Evolutionary conservation across 148 eudicot species (phyloP).

Genomic region (Heliamphora exappendiculata): DNA sequence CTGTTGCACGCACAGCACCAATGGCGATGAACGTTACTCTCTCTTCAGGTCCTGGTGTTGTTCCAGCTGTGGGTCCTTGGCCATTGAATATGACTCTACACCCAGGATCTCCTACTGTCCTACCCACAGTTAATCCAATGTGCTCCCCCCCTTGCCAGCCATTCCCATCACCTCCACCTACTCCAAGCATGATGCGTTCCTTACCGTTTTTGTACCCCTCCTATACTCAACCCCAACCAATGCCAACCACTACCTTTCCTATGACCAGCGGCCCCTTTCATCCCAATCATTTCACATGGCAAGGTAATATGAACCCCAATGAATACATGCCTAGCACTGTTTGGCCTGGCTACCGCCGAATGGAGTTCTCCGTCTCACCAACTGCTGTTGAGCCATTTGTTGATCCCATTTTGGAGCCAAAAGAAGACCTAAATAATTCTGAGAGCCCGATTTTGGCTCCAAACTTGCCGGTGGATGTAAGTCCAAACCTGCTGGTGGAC

Average conservation of each 20-base stretch:
- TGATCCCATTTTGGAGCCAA: slow-evolving; percentile 39
- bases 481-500: slow-evolving; percentile 49
- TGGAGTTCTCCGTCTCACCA: slow-evolving; percentile 60
- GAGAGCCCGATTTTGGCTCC: slow-evolving; percentile 37
- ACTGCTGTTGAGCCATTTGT: slow-evolving; percentile 56
- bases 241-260: slow-evolving; percentile 54
- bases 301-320: slow-evolving; percentile 47
- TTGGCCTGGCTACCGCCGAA: slow-evolving; percentile 70
- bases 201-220: slow-evolving; percentile 87
- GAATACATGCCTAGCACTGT: slow-evolving; percentile 49
- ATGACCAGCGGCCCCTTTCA: slow-evolving; percentile 51
- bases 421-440: slow-evolving; percentile 32
- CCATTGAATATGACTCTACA: slow-evolving; percentile 76
- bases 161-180: slow-evolving; percentile 82
- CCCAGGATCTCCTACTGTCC: slow-evolving; percentile 48
- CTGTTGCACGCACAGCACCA: slow-evolving; percentile 41
- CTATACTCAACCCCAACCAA: slow-evolving; percentile 59
- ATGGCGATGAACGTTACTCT: slow-evolving; percentile 51
- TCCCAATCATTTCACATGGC: slow-evolving; percentile 78
- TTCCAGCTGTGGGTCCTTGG: slow-evolving; percentile 72
- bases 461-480: slow-evolving; percentile 50
- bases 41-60: slow-evolving; percentile 51
- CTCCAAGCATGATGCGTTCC: slow-evolving; percentile 76
- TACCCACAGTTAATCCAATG: slow-evolving; percentile 46
- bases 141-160: slow-evolving; percentile 74